Evolutionary conservation across 1,284 basidiomycete genomes (phyloP).

Genomic region (Vanrija humicola): DNA sequence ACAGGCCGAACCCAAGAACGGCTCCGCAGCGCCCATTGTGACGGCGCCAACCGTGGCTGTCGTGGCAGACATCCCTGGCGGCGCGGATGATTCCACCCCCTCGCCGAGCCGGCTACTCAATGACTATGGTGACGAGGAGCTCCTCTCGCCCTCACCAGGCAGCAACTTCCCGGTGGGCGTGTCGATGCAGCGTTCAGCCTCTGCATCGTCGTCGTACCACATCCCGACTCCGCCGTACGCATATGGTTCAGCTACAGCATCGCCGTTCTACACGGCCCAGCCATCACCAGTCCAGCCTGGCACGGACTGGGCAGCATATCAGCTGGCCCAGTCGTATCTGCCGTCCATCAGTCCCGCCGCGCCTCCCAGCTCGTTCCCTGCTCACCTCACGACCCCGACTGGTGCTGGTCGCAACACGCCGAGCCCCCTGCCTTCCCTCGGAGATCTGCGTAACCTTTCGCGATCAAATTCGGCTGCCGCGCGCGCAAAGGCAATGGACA

Average conservation of each 20-base stretch:
- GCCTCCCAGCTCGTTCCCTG: constrained; percentile 16
- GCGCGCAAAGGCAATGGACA: constrained; percentile 44
- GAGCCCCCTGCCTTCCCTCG: constrained; percentile 42
- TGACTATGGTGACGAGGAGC: constrained; percentile 28
- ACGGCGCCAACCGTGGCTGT: constrained; percentile 5
- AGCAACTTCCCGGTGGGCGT: constrained; percentile 15
- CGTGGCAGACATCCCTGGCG: constrained; percentile 3
- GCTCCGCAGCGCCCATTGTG: constrained; percentile 51
- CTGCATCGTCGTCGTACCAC: constrained; percentile 33
- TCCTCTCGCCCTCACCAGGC: constrained; percentile 34
- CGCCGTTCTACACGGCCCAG: constrained; percentile 19
- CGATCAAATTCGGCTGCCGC: constrained; percentile 48
- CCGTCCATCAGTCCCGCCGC: constrained; percentile 35
- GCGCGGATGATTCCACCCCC: constrained; percentile 1
- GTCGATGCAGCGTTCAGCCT: constrained; percentile 35
- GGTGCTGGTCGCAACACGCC: constrained; percentile 34
- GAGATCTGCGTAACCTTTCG: constrained; percentile 41
- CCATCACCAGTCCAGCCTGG: constrained; percentile 20
- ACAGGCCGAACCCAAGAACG: constrained; percentile 56
- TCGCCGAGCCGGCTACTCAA: constrained; percentile 1
- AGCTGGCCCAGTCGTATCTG: constrained; percentile 37
- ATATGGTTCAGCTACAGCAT: constrained; percentile 8
- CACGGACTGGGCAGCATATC: constrained; percentile 38
- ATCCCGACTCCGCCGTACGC: constrained; percentile 26
- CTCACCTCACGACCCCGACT: constrained; percentile 7